Conservation (phyloP, 1,284 basidiomycete genomes). For the Neonothopanus nambi region DNA sequence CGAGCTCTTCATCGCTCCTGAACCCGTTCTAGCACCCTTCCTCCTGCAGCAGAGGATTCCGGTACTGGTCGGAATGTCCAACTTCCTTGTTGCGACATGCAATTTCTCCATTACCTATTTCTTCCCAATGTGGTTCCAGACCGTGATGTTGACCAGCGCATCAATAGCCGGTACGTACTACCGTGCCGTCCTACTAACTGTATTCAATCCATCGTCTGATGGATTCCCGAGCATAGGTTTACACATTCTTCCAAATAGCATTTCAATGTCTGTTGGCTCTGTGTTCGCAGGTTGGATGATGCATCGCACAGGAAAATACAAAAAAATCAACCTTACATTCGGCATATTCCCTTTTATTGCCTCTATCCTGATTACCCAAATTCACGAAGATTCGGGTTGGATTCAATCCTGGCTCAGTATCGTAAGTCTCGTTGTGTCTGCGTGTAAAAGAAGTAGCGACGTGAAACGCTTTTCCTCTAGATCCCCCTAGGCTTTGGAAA, state of each 20-base stretch:
- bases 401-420: conserved; percentile 77
- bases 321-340: conserved; percentile 68
- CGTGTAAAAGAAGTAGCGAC: not conserved
- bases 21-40: conserved; percentile 75
- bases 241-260: conserved; percentile 78
- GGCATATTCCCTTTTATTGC: conserved; percentile 72
- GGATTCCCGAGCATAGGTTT: conserved; percentile 46
- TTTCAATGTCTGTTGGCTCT: conserved; percentile 73
- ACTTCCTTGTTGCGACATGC: conserved; percentile 74
- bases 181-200: not conserved
- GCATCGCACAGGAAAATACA: conserved; percentile 80
- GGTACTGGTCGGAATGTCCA: conserved; percentile 69
- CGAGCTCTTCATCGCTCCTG: conserved; percentile 63
- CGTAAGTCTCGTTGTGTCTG: conserved; percentile 38
- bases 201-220: too few relatives aligned
- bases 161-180: conserved; percentile 51
- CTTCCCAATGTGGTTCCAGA: conserved; percentile 88
- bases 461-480: conserved; percentile 34
- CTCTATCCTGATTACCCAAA: conserved; percentile 54
- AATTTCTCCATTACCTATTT: conserved; percentile 81
- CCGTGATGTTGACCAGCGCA: conserved; percentile 71
- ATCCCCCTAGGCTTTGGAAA: conserved; percentile 78
- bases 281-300: conserved; percentile 83
- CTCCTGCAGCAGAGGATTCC: conserved; percentile 69
- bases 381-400: conserved; percentile 60